Evolutionary conservation across 2,329 filamentous ascomycete species (phyloP).

Genomic region (Corynespora cassiicola): DNA sequence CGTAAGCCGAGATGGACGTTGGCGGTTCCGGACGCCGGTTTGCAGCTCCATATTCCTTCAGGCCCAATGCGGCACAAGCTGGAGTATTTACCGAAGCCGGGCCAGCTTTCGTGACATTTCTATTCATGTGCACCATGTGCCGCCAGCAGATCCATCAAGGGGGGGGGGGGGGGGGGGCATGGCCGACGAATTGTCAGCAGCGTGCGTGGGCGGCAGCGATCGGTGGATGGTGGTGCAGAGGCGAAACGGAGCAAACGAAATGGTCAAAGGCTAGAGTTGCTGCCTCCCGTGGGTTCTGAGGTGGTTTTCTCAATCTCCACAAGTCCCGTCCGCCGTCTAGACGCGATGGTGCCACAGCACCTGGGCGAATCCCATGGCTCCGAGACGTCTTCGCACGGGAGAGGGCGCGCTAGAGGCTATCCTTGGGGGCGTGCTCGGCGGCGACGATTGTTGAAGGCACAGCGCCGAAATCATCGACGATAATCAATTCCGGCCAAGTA

Average conservation of each 20-base stretch:
- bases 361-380: conserved; percentile 10
- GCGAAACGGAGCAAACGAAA: conserved; percentile 2
- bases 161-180: no score
- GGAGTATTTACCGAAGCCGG: conserved; percentile 15
- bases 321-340: conserved; percentile 13
- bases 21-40: conserved; percentile 11
- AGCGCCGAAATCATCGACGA: conserved; percentile 31
- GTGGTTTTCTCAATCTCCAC: conserved; percentile 19
- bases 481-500: conserved; percentile 20
- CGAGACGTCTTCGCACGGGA: conserved; percentile 20
- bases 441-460: conserved; percentile 25
- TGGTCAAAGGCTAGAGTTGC: conserved; percentile 8
- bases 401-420: conserved; percentile 26
- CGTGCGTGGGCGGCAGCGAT: conserved; percentile 4
- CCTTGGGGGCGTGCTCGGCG: conserved; percentile 26
- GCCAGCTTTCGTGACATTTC: conserved; percentile 2
- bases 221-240: conserved; percentile 9
- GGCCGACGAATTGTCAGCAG: no score
- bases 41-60: conserved; percentile 15
- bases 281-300: conserved; percentile 13
- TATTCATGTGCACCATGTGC: conserved; percentile 3
- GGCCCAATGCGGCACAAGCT: conserved; percentile 11
- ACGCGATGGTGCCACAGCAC: conserved; percentile 11
- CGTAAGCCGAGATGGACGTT: conserved; percentile 16
- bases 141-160: conserved; percentile 7